Base-by-base conservation (phyloP, 495 filamentous ascomycete genomes). In the Chlorociboria aeruginascens region DNA sequence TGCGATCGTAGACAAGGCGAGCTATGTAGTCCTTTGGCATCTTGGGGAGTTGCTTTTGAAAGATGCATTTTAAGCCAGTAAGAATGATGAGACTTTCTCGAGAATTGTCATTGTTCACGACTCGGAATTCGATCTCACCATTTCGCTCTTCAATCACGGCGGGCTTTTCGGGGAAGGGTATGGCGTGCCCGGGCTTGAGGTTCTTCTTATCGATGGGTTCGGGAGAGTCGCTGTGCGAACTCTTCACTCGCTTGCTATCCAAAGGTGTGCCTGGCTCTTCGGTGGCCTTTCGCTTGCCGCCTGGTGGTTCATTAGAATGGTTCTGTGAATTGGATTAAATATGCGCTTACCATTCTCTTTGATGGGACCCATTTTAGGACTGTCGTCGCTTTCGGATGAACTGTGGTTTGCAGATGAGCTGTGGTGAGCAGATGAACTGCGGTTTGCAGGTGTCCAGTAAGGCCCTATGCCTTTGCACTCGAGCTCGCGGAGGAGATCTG, bases 1-100 rank as follows among this genome's bases (percentile, higher is more conserved):
- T 95, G 30, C 92, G 80, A 66, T 98, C 92, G 63, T 98, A 98
- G 29, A 98, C 92, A 7, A 98, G 77, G 20, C 92, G 80, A 14
- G 92, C 92, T 50, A 98, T 97, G 62, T 98, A 98, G 57, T 97
- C 90, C 65, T 95, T 95, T 1, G 92, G 92, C 92, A 98, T 98
- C 66, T 97, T 97, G 1, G 92, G 92, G 0, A 98, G 74, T 54
- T 98, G 92, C 51, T 98, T 97, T 63, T 98, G 92, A 60, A 98
- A 98, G 44, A 98, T 95, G 60, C 89, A 95, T 63, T 97, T 98
- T 35, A 98, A 66, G 8, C 92, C 93, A 0, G 90, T 96, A 16
- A 98, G 75, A 56, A 98, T 90, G 56, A 97, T 93, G 32, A 89
- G 79, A 65, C 84, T 92, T 59, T 95, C 88, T 39, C 82, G 76